A percentile compares a stretch with the other conserved stretches of the same genome.
phyloP scores from a whole-genome alignment of 495 filamentous ascomycete species.

The Halenospora varia region DNA sequence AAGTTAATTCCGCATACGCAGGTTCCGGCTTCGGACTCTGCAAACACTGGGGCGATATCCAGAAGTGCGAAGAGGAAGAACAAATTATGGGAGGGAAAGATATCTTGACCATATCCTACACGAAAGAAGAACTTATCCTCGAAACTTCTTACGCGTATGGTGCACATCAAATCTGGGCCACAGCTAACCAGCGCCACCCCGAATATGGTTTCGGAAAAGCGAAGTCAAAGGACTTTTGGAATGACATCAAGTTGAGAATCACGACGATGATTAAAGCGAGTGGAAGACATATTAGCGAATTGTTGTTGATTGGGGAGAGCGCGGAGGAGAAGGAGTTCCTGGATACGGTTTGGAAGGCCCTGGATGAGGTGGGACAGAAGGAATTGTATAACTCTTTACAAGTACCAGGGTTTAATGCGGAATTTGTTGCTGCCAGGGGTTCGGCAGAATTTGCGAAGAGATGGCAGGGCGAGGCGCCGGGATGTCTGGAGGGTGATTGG shows the following conservation, averaged over 20 bases:
- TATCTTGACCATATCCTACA: not conserved
- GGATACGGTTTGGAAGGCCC: slow-evolving; percentile 7
- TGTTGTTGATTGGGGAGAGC: slow-evolving; percentile 9
- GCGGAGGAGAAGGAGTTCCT: slow-evolving; percentile 5
- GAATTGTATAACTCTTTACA: not conserved
- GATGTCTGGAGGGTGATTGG: slow-evolving; percentile 8
- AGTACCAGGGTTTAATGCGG: not conserved
- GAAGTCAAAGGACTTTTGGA: not conserved
- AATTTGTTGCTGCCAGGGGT: slow-evolving; percentile 9
- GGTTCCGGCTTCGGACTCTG: slow-evolving; percentile 2
- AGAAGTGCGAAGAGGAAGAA: not conserved
- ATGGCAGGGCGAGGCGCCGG: not conserved
- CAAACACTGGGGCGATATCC: not conserved
- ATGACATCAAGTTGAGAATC: not conserved
- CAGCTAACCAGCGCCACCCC: not conserved
- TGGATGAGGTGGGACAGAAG: not conserved
- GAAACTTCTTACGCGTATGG: not conserved
- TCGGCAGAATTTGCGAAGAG: slow-evolving; percentile 12
- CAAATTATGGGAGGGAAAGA: not conserved
- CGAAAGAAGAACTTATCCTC: not conserved
- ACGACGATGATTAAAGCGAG: not conserved
- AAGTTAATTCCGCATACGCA: slow-evolving; percentile 3
- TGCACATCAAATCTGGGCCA: not conserved
- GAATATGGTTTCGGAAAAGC: not conserved
- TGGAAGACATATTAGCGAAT: not conserved